Evolutionary conservation across 1,284 basidiomycete genomes (phyloP), one percentile per base, ranked within the genome.

Genomic region (Sphagnurus paluster): DNA sequence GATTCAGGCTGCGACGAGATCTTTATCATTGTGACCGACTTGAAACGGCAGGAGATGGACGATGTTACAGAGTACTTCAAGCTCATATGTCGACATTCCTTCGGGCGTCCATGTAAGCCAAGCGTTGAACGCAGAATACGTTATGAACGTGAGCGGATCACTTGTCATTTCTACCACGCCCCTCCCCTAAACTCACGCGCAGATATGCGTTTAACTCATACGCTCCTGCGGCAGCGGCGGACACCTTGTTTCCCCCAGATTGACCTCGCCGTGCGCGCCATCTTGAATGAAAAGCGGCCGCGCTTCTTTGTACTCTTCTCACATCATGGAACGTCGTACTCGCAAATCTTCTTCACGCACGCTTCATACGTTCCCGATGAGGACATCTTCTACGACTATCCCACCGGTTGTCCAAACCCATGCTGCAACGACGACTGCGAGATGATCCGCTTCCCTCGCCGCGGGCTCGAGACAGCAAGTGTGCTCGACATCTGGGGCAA

Each of bases 401-500:
- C 84, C 1, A 84, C 80, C 5, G 85, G 84, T 16, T 87, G 85
- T 53, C 84, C 82, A 21, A 87, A 86, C 50, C 84, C 82, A 1
- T 82, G 80, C 54, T 87, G 84, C 61, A 83, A 77, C 25, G 85
- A 87, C 53, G 84, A 87, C 59, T 87, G 85, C 60, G 85, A 87
- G 65, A 84, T 87, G 76, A 81, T 87, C 54, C 79, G 85, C 38
- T 87, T 87, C 56, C 84, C 84, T 4, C 70, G 84, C 45, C 69
- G 74, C 44, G 85, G 84, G 1, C 57, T 76, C 14, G 79, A 80
- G 45, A 71, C 67, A 4, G 85, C 85, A 4, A 73, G 72, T 2
- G 69, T 87, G 32, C 70, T 87, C 20, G 72, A 80, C 26, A 71
- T 84, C 55, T 82, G 78, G 58, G 72, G 76, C 11, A 78, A 69